Base-by-base conservation (phyloP, 2,329 filamentous ascomycete genomes). In the Ilyonectria sp. region DNA sequence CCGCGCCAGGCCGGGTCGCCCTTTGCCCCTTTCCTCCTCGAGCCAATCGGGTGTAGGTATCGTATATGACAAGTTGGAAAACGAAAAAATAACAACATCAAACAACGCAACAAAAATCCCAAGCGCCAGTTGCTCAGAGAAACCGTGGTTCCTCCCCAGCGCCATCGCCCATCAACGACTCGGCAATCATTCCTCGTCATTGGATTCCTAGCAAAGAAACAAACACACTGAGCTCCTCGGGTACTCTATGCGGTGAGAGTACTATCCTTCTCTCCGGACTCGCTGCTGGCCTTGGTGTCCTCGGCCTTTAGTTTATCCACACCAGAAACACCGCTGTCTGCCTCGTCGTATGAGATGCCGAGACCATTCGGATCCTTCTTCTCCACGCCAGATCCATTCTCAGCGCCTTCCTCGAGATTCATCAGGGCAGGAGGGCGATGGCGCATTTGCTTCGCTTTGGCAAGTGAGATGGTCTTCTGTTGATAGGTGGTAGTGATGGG, bases 391-490 rank as follows among this genome's bases (percentile, higher is more conserved):
- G 75, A 63, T 19, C 75, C 76, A 54, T 79, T 79, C 67, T 80
- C 78, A 37, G 74, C 71, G 50, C 76, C 70, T 59, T 82, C 80
- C 57, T 91, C 89, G 4, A 91, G 82, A 71, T 89, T 92, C 92
- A 96, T 95, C 63, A 98, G 85, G 2, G 94, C 94, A 31, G 95
- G 96, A 2, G 96, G 96, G 6, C 96, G 90, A 78, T 97, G 94
- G 63, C 93, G 93, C 91, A 97, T 93, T 69, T 92, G 89, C 65
- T 92, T 91, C 13, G 96, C 96, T 82, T 97, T 97, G 62, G 92
- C 89, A 7, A 99, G 89, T 29, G 93, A 96, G 62, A 99, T 97
- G 0, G 96, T 99, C 85, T 97, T 96, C 79, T 98, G 95, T 78
- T 97, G 95, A 82, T 98, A 98, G 4, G 94, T 97, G 4, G 93